phyloP scores from a whole-genome alignment of 768 basidiomycete genomes.

The Coprinopsis marcescibilis region DNA sequence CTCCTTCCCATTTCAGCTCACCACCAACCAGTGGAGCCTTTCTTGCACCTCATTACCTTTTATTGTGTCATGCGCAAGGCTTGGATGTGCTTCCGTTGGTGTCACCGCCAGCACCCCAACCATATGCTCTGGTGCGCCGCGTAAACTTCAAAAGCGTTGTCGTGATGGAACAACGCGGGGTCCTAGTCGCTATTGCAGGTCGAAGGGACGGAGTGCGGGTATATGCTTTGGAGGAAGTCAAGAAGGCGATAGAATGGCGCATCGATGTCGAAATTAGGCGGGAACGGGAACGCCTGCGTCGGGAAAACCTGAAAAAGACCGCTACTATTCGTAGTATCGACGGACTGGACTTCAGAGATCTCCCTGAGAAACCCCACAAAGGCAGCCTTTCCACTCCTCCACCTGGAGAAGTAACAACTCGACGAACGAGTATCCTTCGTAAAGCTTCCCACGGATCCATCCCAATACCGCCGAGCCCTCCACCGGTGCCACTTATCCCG shows the following conservation, averaged over 20 bases:
- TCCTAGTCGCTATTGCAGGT: conserved; percentile 86
- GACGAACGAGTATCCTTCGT: conserved; percentile 28
- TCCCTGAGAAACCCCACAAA: conserved; percentile 43
- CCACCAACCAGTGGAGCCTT: conserved; percentile 78
- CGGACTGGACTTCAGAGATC: conserved; percentile 29
- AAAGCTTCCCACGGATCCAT: conserved; percentile 34
- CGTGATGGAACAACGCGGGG: conserved; percentile 88
- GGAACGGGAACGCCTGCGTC: conserved; percentile 65
- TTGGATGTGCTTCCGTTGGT: conserved; percentile 78
- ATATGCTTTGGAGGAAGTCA: conserved; percentile 83
- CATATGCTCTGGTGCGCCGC: conserved; percentile 77
- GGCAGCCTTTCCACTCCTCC: conserved; percentile 46
- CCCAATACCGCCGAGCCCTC: conserved; percentile 26
- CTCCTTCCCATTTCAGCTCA: conserved; percentile 71
- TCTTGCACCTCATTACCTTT: conserved; percentile 72
- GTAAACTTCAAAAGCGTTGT: conserved; percentile 84
- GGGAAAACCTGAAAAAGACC: conserved; percentile 59
- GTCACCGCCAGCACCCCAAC: conserved; percentile 68
- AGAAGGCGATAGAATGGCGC: conserved; percentile 83
- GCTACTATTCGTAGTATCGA: conserved; percentile 28
- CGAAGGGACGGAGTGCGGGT: conserved; percentile 82
- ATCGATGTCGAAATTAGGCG: conserved; percentile 74
- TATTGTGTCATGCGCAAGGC: conserved; percentile 82
- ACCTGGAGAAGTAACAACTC: conserved; percentile 24
- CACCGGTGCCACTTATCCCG: conserved; percentile 34